These are phyloP conservation scores for Zymoseptoria tritici DNA, from an alignment of 2,329 filamentous ascomycete genomes.

Conservation along the genomic window DNA sequence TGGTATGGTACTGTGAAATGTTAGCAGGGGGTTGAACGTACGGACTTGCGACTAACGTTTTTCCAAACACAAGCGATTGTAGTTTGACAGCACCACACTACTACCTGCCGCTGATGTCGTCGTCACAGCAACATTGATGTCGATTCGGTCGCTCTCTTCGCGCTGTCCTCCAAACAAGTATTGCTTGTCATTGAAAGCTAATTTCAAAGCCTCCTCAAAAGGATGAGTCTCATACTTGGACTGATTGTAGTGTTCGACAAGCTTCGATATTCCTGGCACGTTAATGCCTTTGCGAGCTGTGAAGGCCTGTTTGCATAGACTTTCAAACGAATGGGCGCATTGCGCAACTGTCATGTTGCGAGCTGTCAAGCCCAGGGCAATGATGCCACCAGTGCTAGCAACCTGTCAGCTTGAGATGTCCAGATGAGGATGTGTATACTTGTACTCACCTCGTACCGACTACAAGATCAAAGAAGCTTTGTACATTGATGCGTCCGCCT, in stretches of 20 bases:
- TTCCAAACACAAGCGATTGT: too few relatives aligned
- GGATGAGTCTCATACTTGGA: background rate
- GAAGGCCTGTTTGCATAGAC: slow-evolving; percentile 17
- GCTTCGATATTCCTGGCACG: slow-evolving; percentile 1
- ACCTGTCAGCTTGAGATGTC: background rate
- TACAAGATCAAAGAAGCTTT: slow-evolving; percentile 41
- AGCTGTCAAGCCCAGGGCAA: slow-evolving; percentile 19
- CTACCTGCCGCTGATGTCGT: too few relatives aligned
- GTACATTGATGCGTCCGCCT: slow-evolving; percentile 31
- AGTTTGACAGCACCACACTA: too few relatives aligned
- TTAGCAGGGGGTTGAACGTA: too few relatives aligned
- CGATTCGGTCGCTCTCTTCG: too few relatives aligned
- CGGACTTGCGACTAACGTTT: too few relatives aligned
- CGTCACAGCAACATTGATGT: too few relatives aligned
- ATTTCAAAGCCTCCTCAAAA: too few relatives aligned
- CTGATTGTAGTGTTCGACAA: slow-evolving; percentile 9
- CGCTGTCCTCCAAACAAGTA: too few relatives aligned
- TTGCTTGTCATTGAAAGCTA: too few relatives aligned
- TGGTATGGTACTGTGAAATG: too few relatives aligned
- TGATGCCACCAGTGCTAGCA: background rate
- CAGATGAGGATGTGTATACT: background rate
- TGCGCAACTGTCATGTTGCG: slow-evolving; percentile 19
- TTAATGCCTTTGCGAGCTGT: slow-evolving; percentile 2
- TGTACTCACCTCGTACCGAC: slow-evolving; percentile 31
- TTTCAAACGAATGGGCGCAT: slow-evolving; percentile 28